Base-by-base conservation (phyloP, 495 filamentous ascomycete species). In the Xylaria flabelliformis region DNA sequence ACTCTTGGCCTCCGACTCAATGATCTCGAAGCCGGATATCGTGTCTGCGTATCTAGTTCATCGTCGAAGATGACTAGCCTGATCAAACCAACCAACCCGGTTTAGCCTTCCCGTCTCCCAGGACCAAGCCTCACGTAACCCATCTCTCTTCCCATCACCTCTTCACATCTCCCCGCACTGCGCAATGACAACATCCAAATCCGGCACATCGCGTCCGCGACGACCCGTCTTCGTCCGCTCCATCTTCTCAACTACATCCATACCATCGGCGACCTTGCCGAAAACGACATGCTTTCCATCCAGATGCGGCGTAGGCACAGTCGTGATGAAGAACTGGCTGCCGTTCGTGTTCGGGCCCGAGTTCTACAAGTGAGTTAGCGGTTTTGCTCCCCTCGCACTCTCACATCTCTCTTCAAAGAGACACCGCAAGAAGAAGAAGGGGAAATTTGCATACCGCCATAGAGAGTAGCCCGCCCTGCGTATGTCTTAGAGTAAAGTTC, bases 301-400 rank as follows among this genome's bases (percentile, higher is more conserved):
- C n/a, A 99, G 83, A 78, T 95, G 97, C 2, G 94, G 93, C 0
- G 94, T 93, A 5, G 92, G 84, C 13, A 91, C 91, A 0, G 92
- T 94, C 3, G 93, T 97, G 82, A 98, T 95, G 85, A 99, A 99
- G 83, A 99, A 99, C 80, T 98, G 97, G 68, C 90, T 95, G 17
- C 97, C 97, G 79, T 98, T 99, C 68, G 93, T 95, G 79, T 98
- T 92, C 21, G 93, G 92, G 9, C 97, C 97, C 21, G 93, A 92
- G 77, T 98, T 99, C 92, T 95, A 62, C 15, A 24, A 66, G 46
- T 41, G 48, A 51, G 39, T 41, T 3, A 63, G 56, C 34, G 9
- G 32, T 21, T 39, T 61, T 32, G 9, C 17, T 21, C 9, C 34
- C n/a, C 32, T 41, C 19, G 0, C 51, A 29, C 26, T 17, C 51